Evolutionary conservation across 176 grass and related monocot genomes (phyloP).

Genomic region (Thinopyrum elongatum): DNA sequence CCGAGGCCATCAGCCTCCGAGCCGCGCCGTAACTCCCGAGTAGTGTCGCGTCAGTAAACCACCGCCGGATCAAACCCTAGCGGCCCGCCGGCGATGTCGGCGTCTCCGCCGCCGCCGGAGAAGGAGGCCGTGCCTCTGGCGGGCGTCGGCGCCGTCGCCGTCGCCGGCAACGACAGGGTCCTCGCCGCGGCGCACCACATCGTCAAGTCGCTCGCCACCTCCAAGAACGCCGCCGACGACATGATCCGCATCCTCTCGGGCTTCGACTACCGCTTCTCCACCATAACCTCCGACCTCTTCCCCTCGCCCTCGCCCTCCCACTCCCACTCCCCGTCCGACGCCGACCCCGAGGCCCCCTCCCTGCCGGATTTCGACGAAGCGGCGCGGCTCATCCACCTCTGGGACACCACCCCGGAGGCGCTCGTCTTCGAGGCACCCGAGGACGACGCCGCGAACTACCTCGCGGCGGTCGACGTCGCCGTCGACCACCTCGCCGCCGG

Average conservation of each 20-base stretch:
- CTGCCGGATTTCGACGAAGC: conserved; percentile 46
- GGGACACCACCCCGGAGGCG: conserved; percentile 68
- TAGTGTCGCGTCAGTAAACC: neutral
- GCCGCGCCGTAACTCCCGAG: no score
- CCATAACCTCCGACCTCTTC: conserved; percentile 59
- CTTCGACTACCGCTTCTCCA: conserved; percentile 90
- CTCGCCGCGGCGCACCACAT: conserved; percentile 97
- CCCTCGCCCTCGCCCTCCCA: conserved; percentile 25
- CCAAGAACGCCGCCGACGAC: conserved; percentile 98
- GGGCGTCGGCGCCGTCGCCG: conserved; percentile 16
- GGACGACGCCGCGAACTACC: conserved; percentile 55
- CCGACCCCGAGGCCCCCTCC: neutral
- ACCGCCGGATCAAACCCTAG: conserved; percentile 38
- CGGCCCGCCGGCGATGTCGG: conserved; percentile 29
- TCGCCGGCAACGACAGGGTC: conserved; percentile 68
- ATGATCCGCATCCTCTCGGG: conserved; percentile 99
- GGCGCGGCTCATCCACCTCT: conserved; percentile 64
- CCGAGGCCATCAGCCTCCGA: neutral
- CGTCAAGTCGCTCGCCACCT: conserved; percentile 93
- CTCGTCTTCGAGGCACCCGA: conserved; percentile 71
- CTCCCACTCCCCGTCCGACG: neutral
- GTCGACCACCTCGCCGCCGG: conserved; percentile 21
- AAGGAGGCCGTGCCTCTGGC: conserved; percentile 23
- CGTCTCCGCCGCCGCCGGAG: conserved; percentile 9
- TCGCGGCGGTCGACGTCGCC: conserved; percentile 48